Evolutionary conservation across 768 basidiomycete species (phyloP).

Genomic region (Phanerochaete carnosa): DNA sequence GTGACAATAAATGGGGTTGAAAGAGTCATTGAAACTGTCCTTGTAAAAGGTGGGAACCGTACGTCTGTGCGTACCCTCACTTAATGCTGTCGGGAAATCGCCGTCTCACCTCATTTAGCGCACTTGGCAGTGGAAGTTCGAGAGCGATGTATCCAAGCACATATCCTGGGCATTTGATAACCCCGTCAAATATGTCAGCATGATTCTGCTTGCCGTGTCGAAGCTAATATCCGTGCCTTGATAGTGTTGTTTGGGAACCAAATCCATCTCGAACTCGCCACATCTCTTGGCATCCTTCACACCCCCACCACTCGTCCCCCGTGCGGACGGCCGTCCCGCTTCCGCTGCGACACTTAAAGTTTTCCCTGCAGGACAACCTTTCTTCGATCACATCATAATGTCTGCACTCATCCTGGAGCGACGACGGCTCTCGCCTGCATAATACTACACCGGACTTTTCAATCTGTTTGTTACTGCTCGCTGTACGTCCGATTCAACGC

Average conservation of each 20-base stretch:
- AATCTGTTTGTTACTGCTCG: background rate
- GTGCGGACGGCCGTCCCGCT: slow-evolving; percentile 7
- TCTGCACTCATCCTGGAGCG: slow-evolving; percentile 33
- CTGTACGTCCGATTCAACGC: background rate
- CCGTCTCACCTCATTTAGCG: slow-evolving; percentile 14
- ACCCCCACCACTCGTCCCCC: slow-evolving; percentile 10
- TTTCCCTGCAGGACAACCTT: slow-evolving; percentile 23
- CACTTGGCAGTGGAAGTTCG: slow-evolving; percentile 23
- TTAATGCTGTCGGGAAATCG: background rate
- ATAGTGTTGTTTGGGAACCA: slow-evolving; percentile 18
- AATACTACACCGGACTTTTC: background rate
- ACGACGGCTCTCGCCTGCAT: slow-evolving; percentile 19
- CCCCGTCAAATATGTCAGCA: slow-evolving; percentile 21
- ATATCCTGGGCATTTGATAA: slow-evolving; percentile 20
- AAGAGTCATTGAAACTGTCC: slow-evolving; percentile 17
- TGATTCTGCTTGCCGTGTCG: background rate
- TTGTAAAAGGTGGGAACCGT: slow-evolving; percentile 13
- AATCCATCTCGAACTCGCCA: background rate
- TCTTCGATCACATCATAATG: slow-evolving; percentile 33
- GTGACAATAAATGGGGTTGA: slow-evolving; percentile 18
- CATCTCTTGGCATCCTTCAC: slow-evolving; percentile 18
- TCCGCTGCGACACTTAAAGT: slow-evolving; percentile 21
- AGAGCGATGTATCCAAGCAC: slow-evolving; percentile 6
- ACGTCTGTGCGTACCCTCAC: slow-evolving; percentile 12
- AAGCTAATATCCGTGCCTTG: background rate